Conservation (phyloP, 768 basidiomycete genomes). For the Suillus paluster region DNA sequence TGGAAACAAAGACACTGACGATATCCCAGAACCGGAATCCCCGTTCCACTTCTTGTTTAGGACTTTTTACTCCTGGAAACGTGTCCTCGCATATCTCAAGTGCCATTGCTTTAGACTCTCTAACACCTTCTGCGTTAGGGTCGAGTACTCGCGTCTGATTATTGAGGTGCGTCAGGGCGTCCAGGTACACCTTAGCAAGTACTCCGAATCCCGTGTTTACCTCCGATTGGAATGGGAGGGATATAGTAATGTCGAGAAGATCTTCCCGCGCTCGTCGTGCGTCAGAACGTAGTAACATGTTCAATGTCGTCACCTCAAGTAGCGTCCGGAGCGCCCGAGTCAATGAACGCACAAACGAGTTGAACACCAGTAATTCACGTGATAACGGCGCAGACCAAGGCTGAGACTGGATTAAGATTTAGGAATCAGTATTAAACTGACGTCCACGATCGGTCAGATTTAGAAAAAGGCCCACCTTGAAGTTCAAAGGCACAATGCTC, state of each 20-base stretch:
- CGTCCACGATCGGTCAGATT: slow-evolving; percentile 1
- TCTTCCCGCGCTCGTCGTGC: slow-evolving; percentile 89
- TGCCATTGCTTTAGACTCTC: slow-evolving; percentile 83
- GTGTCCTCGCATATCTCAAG: slow-evolving; percentile 93
- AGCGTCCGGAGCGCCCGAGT: slow-evolving; percentile 89
- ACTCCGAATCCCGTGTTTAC: slow-evolving; percentile 99
- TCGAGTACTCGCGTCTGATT: slow-evolving; percentile 77
- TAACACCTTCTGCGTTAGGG: slow-evolving; percentile 77
- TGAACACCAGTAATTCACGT: slow-evolving; percentile 96
- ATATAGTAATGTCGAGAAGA: slow-evolving; percentile 87
- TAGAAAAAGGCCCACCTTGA: slow-evolving; percentile 67
- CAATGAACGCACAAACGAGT: slow-evolving; percentile 93
- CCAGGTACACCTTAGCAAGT: slow-evolving; percentile 94
- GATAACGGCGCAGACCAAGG: slow-evolving; percentile 97
- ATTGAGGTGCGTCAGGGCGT: slow-evolving; percentile 89
- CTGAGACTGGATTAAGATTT: slow-evolving; percentile 71
- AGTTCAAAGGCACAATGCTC: slow-evolving; percentile 92
- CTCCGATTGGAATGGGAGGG: slow-evolving; percentile 93
- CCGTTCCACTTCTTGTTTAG: slow-evolving; percentile 88
- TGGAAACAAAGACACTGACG: slow-evolving; percentile 56
- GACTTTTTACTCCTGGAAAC: slow-evolving; percentile 89
- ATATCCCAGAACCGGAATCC: slow-evolving; percentile 99
- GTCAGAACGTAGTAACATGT: slow-evolving; percentile 91
- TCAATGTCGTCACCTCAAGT: slow-evolving; percentile 88
- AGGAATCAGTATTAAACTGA: slow-evolving; percentile 9